Base-by-base conservation (phyloP, 306 rosid genomes). In the Mimosa bimucronata region DNA sequence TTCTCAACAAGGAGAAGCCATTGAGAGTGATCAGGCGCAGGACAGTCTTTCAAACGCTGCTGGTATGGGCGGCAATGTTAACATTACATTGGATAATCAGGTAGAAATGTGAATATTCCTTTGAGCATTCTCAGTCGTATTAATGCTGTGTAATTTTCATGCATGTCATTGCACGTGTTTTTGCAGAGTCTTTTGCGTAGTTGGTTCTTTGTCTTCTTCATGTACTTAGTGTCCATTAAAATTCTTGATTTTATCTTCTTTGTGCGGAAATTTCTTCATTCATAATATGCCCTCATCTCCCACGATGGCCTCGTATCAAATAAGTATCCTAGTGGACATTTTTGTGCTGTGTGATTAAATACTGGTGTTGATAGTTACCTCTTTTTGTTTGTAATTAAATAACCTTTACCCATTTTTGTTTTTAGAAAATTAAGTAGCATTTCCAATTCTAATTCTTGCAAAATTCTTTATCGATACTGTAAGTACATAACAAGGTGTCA, bases 31-130 rank as follows among this genome's bases (percentile, higher is more conserved):
- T 77, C 85, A 84, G 52, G 67, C 64, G 26, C 77, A 71, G 64
- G 84, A 83, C 57, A 80, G 68, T 66, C 80, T 73, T 67, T 77
- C 83, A 44, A 80, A 79, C 71, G 73, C 80, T 76, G 79, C 80
- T 83, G 46, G 87, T 45, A 75, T 86, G 88, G 71, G 77, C 40
- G 68, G 66, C 75, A 73, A 77, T 82, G 67, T 71, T 65, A 80
- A 65, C 72, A 88, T 60, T 75, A 72, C 57, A 62, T 68, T 76
- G 80, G 80, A 85, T 77, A 77, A 83, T 73, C 86, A 90, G 86
- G 89, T 80, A 68, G 69, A 81, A 75, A 75, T 80, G 48, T 76
- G 68, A 52, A 62, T 60, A 69, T 12, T 69, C 80, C 19, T 76
- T 84, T 87, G 41, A 79, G 57, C 77, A 40, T 40, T 3, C 64